Percentiles rank a stretch among this genome's conserved stretches.
Conservation (phyloP, 2,329 filamentous ascomycete genomes). For the Aspergillus sojae region DNA sequence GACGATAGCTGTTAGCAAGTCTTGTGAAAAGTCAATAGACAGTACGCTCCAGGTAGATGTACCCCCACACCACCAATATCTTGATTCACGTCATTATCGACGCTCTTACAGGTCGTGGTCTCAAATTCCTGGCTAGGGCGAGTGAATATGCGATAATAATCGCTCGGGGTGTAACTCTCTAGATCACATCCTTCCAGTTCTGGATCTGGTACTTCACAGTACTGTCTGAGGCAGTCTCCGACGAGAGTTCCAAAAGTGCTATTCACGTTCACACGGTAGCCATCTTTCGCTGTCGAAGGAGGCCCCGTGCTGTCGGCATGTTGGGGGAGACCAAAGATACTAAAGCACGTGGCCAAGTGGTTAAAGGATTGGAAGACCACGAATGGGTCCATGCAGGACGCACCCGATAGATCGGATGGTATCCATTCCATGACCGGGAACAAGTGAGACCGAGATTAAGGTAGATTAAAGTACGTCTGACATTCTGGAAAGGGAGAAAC, state of each 20-base stretch:
- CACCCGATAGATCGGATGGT: not conserved
- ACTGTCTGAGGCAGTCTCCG: not conserved
- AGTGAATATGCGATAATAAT: not conserved
- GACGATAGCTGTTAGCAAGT: not conserved
- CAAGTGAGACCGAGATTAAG: not conserved
- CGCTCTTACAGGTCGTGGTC: not conserved
- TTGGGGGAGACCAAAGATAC: not conserved
- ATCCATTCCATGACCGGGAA: not conserved
- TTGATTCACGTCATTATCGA: not conserved
- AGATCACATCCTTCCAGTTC: not conserved
- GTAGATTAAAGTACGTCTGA: not conserved
- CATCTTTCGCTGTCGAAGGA: not conserved
- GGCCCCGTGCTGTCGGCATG: not conserved
- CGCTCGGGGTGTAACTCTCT: not conserved
- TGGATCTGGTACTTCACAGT: not conserved
- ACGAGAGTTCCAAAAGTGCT: not conserved
- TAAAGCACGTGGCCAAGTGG: not conserved
- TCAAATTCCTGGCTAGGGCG: not conserved
- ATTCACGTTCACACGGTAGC: not conserved
- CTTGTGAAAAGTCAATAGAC: not conserved
- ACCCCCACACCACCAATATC: conserved; percentile 4
- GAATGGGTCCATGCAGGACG: conserved; percentile 3
- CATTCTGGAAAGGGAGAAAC: not conserved
- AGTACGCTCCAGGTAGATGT: not conserved
- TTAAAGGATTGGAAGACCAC: not conserved